Percentiles rank a stretch among this genome's conserved stretches.
Evolutionary conservation across 2,329 filamentous ascomycete genomes (phyloP).

Genomic region (Paramyrothecium roridum): DNA sequence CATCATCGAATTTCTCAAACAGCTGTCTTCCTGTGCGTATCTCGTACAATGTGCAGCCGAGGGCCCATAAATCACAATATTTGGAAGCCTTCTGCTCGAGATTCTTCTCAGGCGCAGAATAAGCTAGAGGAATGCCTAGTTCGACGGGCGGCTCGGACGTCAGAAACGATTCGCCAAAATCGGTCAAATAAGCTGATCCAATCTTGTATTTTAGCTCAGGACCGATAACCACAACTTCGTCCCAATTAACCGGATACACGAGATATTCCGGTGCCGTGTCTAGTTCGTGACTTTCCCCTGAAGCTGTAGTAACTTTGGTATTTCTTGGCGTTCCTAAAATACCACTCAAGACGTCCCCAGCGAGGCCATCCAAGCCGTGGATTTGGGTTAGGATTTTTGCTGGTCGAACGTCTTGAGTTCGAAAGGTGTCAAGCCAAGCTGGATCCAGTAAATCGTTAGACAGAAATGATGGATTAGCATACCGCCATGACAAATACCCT

Average conservation of each 20-base stretch:
- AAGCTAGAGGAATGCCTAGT: slow-evolving; percentile 17
- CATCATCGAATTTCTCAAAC: slow-evolving; percentile 18
- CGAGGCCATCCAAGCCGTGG: slow-evolving; percentile 12
- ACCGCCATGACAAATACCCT: slow-evolving; percentile 23
- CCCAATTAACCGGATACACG: slow-evolving; percentile 17
- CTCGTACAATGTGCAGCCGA: slow-evolving; percentile 25
- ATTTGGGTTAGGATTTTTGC: slow-evolving; percentile 15
- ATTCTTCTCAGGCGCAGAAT: slow-evolving; percentile 20
- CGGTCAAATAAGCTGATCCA: slow-evolving; percentile 5
- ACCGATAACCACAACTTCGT: background rate
- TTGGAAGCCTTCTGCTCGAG: slow-evolving; percentile 15
- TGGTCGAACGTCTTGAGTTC: slow-evolving; percentile 18
- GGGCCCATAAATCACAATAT: slow-evolving; percentile 21
- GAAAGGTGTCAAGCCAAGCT: background rate
- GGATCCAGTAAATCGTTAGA: background rate
- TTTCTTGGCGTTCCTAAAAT: slow-evolving; percentile 8
- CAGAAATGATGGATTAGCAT: slow-evolving; percentile 8
- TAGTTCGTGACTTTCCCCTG: slow-evolving; percentile 3
- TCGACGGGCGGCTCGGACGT: slow-evolving; percentile 4
- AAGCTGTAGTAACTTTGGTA: slow-evolving; percentile 1
- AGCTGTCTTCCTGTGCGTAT: slow-evolving; percentile 22
- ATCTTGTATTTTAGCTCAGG: background rate
- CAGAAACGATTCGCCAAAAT: slow-evolving; percentile 11
- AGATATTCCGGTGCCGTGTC: slow-evolving; percentile 14
- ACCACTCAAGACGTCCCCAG: slow-evolving; percentile 11